Base-by-base conservation (phyloP, 306 rosid genomes). In the Prinsepia uniflora region DNA sequence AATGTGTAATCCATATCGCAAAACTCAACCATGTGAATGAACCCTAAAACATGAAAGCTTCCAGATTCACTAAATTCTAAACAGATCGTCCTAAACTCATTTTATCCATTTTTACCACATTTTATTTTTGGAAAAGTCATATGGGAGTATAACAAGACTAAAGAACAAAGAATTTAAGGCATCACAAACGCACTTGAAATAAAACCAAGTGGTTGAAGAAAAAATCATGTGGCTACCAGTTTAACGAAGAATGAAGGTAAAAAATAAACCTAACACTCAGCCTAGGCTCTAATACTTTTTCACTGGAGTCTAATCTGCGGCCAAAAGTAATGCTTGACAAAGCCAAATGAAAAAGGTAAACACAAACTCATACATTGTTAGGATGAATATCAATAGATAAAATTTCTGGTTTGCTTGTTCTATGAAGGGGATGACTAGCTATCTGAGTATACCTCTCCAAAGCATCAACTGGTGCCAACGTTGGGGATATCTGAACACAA, bases 341-440 rank as follows among this genome's bases (percentile, higher is more conserved):
- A 47, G 55, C 13, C 1, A 70, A 43, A 39, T 36, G 6, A 24
- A 5, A 40, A 19, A 24, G 34, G 1, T 5, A 8, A 47, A 42
- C 67, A 43, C 42, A 79, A 68, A 43, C 47, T 15, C 62, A 43
- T 68, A 91, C 99, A 97, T 91, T 95, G 40, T 85, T 75, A 70
- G 77, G 61, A 75, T 86, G 86, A 72, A 95, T 82, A 76, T 95
- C 99, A 67, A 95, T 81, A 65, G 92, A 87, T 75, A 67, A 59
- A 82, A 95, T 86, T 63, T 97, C 99, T 48, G 96, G 99, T 80
- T 91, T 95, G 91, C 66, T 95, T 15, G 99, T 95, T 85, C 89
- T 95, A 79, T 95, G 96, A 67, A 95, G 86, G 63, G 99, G 99
- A 44, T 95, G 99, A 66, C 99, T 95, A 70, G 99, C 91, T 79